A percentile compares a stretch with the other conserved stretches of the same genome.
phyloP scores from a whole-genome alignment of 768 basidiomycete species.

The Coprinopsis cinerea region DNA sequence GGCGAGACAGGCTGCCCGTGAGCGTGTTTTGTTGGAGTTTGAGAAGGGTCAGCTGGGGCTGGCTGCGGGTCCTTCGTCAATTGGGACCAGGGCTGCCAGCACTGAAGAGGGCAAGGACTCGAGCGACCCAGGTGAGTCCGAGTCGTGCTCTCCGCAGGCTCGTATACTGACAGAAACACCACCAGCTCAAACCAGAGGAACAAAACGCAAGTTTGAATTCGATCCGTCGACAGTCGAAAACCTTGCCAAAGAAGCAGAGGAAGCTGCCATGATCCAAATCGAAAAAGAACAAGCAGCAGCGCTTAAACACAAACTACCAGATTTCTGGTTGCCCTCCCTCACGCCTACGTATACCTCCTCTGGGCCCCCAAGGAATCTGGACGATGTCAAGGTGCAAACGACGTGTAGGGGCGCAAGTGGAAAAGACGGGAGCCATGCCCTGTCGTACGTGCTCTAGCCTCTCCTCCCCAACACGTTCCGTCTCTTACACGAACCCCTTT shows the following conservation, averaged over 20 bases:
- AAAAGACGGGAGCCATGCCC: slow-evolving; percentile 70
- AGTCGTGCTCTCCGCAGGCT: background rate
- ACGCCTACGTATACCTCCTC: slow-evolving; percentile 73
- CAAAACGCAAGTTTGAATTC: slow-evolving; percentile 85
- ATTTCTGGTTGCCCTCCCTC: slow-evolving; percentile 94
- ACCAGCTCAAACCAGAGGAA: slow-evolving; percentile 40
- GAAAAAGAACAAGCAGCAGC: slow-evolving; percentile 83
- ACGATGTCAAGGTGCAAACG: slow-evolving; percentile 82
- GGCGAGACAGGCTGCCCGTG: slow-evolving; percentile 70
- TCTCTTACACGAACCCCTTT: slow-evolving; percentile 8
- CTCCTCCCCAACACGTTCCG: background rate
- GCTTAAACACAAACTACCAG: slow-evolving; percentile 83
- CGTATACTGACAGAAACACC: background rate
- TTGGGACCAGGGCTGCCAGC: slow-evolving; percentile 35
- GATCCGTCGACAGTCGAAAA: slow-evolving; percentile 65
- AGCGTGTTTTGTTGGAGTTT: slow-evolving; percentile 85
- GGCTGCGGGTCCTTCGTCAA: slow-evolving; percentile 37
- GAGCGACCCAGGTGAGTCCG: no score
- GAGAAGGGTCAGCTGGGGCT: slow-evolving; percentile 80
- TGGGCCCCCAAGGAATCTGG: slow-evolving; percentile 58
- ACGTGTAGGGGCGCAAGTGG: no score
- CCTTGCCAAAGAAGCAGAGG: slow-evolving; percentile 78
- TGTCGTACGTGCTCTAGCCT: slow-evolving; percentile 49
- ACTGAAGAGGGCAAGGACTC: slow-evolving; percentile 28
- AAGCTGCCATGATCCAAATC: slow-evolving; percentile 76